These are phyloP conservation scores for Didymella lethalis DNA, from an alignment of 2,329 filamentous ascomycete genomes.

Conservation along the genomic window DNA sequence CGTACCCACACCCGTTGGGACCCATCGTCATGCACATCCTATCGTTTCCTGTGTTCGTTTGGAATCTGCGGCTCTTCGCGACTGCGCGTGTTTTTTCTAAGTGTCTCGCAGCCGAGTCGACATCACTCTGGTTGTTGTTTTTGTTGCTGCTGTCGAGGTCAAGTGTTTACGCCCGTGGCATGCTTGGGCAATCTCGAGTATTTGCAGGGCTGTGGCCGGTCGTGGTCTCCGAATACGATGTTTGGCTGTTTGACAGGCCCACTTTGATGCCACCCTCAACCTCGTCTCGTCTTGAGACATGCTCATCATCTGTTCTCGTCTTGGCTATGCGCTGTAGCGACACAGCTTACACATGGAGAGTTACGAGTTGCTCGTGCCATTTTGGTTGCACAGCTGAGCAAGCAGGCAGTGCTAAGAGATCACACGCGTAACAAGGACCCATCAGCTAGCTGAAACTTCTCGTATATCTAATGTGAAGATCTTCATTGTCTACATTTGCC, in stretches of 20 bases:
- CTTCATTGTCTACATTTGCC: not conserved
- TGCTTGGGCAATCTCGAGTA: conserved; percentile 2
- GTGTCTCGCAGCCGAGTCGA: not conserved
- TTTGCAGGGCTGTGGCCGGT: conserved; percentile 9
- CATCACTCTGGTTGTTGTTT: not conserved
- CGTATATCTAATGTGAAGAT: conserved; percentile 5
- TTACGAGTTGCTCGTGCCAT: conserved; percentile 11
- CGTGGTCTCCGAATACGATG: conserved; percentile 11
- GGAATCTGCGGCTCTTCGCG: conserved; percentile 3
- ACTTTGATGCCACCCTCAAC: conserved; percentile 10
- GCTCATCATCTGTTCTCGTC: conserved; percentile 5
- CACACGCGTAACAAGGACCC: not conserved
- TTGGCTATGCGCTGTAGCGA: conserved; percentile 5
- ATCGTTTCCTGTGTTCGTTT: conserved; percentile 9
- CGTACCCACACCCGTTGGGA: conserved; percentile 19
- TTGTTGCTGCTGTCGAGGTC: not conserved
- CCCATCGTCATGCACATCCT: conserved; percentile 21
- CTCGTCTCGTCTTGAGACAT: conserved; percentile 13
- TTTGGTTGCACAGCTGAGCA: conserved; percentile 12
- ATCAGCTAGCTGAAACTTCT: conserved; percentile 10
- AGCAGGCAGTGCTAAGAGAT: not conserved
- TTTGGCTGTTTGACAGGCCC: conserved; percentile 6
- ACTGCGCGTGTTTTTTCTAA: not conserved
- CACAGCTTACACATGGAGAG: conserved; percentile 6
- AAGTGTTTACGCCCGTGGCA: not conserved